Evolutionary conservation across 768 basidiomycete species (phyloP).

Genomic region (Baorangia bicolor): DNA sequence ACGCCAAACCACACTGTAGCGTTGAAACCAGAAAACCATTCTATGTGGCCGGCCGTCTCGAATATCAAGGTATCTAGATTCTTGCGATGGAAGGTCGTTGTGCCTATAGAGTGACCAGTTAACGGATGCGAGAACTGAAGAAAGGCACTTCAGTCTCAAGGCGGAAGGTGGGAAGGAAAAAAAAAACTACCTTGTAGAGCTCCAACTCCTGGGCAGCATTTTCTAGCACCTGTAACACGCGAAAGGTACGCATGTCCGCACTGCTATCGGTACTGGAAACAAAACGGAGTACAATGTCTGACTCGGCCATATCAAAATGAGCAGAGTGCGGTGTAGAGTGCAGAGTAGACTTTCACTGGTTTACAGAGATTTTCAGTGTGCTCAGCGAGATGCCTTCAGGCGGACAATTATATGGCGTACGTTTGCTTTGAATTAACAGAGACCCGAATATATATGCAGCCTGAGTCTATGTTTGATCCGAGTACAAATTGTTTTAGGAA

Average conservation of each 20-base stretch:
- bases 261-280: slow-evolving; percentile 29
- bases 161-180: background rate
- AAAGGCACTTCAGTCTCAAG: background rate
- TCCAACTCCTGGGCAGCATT: slow-evolving; percentile 32
- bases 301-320: slow-evolving; percentile 28
- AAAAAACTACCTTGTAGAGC: slow-evolving; percentile 41
- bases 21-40: slow-evolving; percentile 48
- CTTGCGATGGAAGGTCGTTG: slow-evolving; percentile 49
- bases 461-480: slow-evolving; percentile 23
- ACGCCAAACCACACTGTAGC: slow-evolving; percentile 50
- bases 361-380: background rate
- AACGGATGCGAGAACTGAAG: slow-evolving; percentile 45
- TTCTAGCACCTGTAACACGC: slow-evolving; percentile 36
- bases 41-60: slow-evolving; percentile 53
- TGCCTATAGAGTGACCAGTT: slow-evolving; percentile 41
- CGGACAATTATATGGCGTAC: slow-evolving; percentile 4
- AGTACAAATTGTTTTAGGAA: slow-evolving; percentile 17
- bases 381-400: background rate
- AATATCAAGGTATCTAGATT: slow-evolving; percentile 44
- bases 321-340: background rate
- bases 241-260: slow-evolving; percentile 45
- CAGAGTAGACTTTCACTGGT: background rate
- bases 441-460: slow-evolving; percentile 16
- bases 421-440: background rate
- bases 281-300: slow-evolving; percentile 41